A percentile compares a stretch with the other conserved stretches of the same genome.
These are phyloP conservation scores for Podila minutissima DNA, from an alignment of 192 early-diverging fungal genomes.

Conservation along the genomic window DNA sequence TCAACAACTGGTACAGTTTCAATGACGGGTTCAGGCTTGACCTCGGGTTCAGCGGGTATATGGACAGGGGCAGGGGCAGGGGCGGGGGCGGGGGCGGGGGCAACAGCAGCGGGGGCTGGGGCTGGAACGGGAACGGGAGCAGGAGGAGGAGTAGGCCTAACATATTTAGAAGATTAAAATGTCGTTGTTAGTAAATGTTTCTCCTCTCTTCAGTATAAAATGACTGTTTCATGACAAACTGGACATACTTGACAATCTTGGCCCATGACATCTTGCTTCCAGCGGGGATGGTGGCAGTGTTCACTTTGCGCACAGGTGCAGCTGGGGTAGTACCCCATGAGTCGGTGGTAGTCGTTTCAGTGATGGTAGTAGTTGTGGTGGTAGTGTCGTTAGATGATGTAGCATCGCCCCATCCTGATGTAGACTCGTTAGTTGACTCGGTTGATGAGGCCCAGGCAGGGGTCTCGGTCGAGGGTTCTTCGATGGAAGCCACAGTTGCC, in stretches of 20 bases:
- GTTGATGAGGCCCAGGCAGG: background rate
- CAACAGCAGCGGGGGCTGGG: slow-evolving; percentile 20
- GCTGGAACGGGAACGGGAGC: slow-evolving; percentile 41
- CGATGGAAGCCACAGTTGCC: no score
- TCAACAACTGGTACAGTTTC: slow-evolving; percentile 15
- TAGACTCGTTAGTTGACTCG: background rate
- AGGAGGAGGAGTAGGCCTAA: slow-evolving; percentile 26
- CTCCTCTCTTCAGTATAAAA: no score
- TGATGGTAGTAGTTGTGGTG: no score
- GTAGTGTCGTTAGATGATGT: slow-evolving; percentile 8
- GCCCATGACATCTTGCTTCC: slow-evolving; percentile 67
- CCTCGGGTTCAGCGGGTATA: slow-evolving; percentile 13
- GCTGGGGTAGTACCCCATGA: slow-evolving; percentile 11
- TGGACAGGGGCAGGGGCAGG: slow-evolving; percentile 14
- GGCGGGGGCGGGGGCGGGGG: background rate
- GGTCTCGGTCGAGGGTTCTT: no score
- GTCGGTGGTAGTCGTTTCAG: slow-evolving; percentile 21
- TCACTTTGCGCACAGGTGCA: slow-evolving; percentile 28
- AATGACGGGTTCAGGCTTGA: slow-evolving; percentile 24
- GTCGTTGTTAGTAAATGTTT: background rate
- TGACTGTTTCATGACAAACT: background rate
- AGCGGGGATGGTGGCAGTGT: slow-evolving; percentile 51
- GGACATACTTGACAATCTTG: slow-evolving; percentile 70
- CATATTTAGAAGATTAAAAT: background rate
- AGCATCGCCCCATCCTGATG: background rate